Conservation (phyloP, 805 yeast genomes). For the Cyberlindnera nakhonratchasimensis region DNA sequence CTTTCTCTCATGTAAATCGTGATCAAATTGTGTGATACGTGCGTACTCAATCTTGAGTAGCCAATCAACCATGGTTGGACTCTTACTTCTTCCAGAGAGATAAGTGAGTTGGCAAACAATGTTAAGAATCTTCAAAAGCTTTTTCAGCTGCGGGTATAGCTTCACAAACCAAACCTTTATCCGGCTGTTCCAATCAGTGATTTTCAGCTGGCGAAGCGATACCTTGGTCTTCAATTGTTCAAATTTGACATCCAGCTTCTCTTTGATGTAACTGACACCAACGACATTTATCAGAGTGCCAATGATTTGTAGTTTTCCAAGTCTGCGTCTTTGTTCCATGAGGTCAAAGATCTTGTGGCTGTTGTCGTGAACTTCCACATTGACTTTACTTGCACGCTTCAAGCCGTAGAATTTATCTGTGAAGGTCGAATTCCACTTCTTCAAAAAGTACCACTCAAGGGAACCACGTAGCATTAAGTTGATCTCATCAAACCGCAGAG, state of each 20-base stretch:
- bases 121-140: conserved; percentile 44
- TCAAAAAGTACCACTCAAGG: conserved; percentile 69
- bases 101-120: conserved; percentile 59
- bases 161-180: conserved; percentile 45
- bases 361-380: conserved; percentile 32
- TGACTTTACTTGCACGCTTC: conserved; percentile 46
- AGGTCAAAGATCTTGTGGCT: conserved; percentile 29
- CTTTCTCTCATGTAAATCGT: conserved; percentile 22
- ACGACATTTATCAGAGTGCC: conserved; percentile 58
- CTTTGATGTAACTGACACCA: conserved; percentile 63
- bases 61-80: conserved; percentile 60
- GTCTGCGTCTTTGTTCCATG: conserved; percentile 49
- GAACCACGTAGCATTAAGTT: conserved; percentile 56
- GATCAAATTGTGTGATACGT: conserved; percentile 30
- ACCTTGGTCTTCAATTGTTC: conserved; percentile 61
- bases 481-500: conserved; percentile 75
- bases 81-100: conserved; percentile 60
- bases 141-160: conserved; percentile 57
- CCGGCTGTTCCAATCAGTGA: conserved; percentile 16
- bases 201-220: conserved; percentile 44
- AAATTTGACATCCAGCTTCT: conserved; percentile 61
- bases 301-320: conserved; percentile 49
- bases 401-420: conserved; percentile 92
- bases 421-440: conserved; percentile 77
- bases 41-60: conserved; percentile 63